Conservation (phyloP, 345 rosid genomes). For the Salix exigua region DNA sequence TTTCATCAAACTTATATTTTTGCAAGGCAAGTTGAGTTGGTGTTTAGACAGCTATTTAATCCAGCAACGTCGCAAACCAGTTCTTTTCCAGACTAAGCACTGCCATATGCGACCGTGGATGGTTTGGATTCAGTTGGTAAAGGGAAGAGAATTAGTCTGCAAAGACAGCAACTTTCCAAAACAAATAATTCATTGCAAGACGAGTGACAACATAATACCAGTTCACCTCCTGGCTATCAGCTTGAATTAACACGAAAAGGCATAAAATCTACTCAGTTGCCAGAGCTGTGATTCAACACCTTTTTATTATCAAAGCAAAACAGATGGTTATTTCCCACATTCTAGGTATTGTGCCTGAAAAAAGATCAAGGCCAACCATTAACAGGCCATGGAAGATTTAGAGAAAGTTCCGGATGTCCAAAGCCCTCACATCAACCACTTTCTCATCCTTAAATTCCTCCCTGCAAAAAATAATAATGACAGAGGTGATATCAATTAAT, state of each 20-base stretch:
- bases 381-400: conserved; percentile 21
- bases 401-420: conserved; percentile 90
- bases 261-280: conserved; percentile 7
- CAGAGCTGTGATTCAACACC: not conserved
- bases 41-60: not conserved
- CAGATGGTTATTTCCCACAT: conserved; percentile 7
- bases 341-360: not conserved
- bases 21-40: not conserved
- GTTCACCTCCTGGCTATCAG: not conserved
- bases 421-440: conserved; percentile 70
- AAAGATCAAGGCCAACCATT: conserved; percentile 4
- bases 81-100: too few species aligned
- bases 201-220: conserved; percentile 9
- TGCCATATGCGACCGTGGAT: too few species aligned
- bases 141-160: not conserved
- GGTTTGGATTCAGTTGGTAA: not conserved
- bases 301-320: conserved; percentile 26
- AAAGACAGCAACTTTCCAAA: not conserved
- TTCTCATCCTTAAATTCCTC: conserved; percentile 90
- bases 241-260: not conserved
- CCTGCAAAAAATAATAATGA: conserved; percentile 35
- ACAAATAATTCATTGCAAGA: not conserved
- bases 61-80: not conserved
- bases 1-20: not conserved
- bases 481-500: not conserved